A percentile compares a stretch with the other conserved stretches of the same genome.
Evolutionary conservation across 2,329 filamentous ascomycete species (phyloP).

Genomic region (Fusarium nanum): DNA sequence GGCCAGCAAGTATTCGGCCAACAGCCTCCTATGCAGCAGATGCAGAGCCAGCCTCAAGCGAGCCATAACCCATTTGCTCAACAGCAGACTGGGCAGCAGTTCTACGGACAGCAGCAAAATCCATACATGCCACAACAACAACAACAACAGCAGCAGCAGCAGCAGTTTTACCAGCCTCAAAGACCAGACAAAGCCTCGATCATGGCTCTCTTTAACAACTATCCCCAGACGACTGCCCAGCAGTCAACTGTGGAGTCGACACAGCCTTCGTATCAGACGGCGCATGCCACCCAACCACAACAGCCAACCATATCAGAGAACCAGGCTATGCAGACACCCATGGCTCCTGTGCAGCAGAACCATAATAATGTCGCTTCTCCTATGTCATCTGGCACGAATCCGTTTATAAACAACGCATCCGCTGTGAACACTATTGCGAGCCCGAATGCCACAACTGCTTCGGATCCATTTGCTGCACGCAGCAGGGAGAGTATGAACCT

Average conservation of each 20-base stretch:
- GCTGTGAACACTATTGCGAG: constrained; percentile 40
- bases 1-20: constrained; percentile 47
- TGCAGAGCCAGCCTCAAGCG: constrained; percentile 29
- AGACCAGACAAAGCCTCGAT: constrained; percentile 79
- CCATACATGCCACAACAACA: constrained; percentile 44
- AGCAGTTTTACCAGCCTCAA: constrained; percentile 55
- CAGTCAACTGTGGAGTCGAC: constrained; percentile 48
- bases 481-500: constrained; percentile 79
- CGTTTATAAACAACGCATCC: constrained; percentile 60
- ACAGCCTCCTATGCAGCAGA: constrained; percentile 37
- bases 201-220: constrained; percentile 77
- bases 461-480: constrained; percentile 58
- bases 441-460: constrained; percentile 37
- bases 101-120: constrained; percentile 41
- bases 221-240: constrained; percentile 64
- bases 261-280: constrained; percentile 31
- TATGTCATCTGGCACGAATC: constrained; percentile 64
- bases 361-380: constrained; percentile 51
- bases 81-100: constrained; percentile 39
- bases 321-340: constrained; percentile 43
- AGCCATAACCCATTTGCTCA: constrained; percentile 47
- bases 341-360: constrained; percentile 40
- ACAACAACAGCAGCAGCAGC: constrained; percentile 48
- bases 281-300: constrained; percentile 33
- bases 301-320: constrained; percentile 48